Conservation (phyloP, 169 alveolate species). For the Eimeria brunetti region DNA sequence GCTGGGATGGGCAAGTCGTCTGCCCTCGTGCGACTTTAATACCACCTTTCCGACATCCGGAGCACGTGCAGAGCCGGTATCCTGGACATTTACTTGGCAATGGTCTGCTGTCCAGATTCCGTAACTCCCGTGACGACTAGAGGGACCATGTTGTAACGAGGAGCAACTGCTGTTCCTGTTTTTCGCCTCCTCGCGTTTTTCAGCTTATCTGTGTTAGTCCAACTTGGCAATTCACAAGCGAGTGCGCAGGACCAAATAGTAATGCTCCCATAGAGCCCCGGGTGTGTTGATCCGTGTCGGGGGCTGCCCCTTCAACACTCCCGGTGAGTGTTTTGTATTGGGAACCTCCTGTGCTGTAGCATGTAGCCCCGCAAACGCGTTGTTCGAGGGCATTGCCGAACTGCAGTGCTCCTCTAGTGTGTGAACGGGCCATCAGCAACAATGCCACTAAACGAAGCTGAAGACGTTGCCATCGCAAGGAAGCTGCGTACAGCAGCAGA, state of each 20-base stretch:
- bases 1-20: not conserved
- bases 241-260: not conserved
- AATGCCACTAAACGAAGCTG: not conserved
- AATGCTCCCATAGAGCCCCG: not conserved
- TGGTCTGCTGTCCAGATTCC: not conserved
- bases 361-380: not conserved
- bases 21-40: not conserved
- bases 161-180: not conserved
- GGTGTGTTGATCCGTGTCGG: not conserved
- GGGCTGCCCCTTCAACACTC: not conserved
- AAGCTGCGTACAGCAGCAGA: not conserved
- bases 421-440: not conserved
- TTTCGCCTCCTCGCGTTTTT: not conserved
- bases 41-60: not conserved
- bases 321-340: not conserved
- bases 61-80: not conserved
- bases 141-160: not conserved
- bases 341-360: not conserved
- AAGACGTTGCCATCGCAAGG: not conserved
- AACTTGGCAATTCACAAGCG: not conserved
- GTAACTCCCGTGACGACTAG: not conserved
- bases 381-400: not conserved
- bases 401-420: not conserved
- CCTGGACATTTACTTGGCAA: not conserved
- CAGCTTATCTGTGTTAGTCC: not conserved